These are phyloP conservation scores for Pinguiococcus pyrenoidosus DNA, from an alignment of 108 stramenopile species.

Conservation along the genomic window DNA sequence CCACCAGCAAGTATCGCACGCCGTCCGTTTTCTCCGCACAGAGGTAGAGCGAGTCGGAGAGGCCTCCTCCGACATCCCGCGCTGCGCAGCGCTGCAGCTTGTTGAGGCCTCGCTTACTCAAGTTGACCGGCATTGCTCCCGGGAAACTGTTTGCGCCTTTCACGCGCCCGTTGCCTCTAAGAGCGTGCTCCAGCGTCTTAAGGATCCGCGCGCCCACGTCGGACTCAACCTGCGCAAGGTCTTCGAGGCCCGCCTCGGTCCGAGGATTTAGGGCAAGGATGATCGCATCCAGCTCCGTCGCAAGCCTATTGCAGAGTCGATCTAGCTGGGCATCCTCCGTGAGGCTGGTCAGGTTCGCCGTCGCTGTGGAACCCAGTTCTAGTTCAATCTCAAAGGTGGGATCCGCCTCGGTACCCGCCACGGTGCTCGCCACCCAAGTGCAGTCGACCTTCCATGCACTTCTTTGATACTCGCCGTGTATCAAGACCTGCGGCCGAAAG, in stretches of 20 bases:
- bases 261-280: conserved; percentile 10
- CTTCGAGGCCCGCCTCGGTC: conserved; percentile 41
- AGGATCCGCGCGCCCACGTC: no score
- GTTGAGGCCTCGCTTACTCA: conserved; percentile 77
- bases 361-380: conserved; percentile 42
- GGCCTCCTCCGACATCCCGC: conserved; percentile 37
- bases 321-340: conserved; percentile 47
- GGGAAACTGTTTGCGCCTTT: conserved; percentile 54
- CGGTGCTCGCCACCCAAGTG: conserved; percentile 57
- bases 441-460: conserved; percentile 75
- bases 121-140: conserved; percentile 88
- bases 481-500: no score
- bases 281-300: conserved; percentile 60
- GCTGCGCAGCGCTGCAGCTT: conserved; percentile 56
- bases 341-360: conserved; percentile 50
- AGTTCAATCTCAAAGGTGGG: conserved; percentile 58
- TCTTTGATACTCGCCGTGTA: no score
- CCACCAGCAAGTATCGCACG: conserved; percentile 77
- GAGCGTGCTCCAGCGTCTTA: no score
- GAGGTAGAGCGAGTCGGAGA: no score
- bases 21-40: conserved; percentile 93
- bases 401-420: conserved; percentile 5
- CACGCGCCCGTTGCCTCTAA: conserved; percentile 48
- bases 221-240: conserved; percentile 59
- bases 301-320: conserved; percentile 57